A percentile compares a stretch with the other conserved stretches of the same genome.
These are phyloP conservation scores for Cercophora scortea DNA, from an alignment of 495 filamentous ascomycete species.

Conservation along the genomic window DNA sequence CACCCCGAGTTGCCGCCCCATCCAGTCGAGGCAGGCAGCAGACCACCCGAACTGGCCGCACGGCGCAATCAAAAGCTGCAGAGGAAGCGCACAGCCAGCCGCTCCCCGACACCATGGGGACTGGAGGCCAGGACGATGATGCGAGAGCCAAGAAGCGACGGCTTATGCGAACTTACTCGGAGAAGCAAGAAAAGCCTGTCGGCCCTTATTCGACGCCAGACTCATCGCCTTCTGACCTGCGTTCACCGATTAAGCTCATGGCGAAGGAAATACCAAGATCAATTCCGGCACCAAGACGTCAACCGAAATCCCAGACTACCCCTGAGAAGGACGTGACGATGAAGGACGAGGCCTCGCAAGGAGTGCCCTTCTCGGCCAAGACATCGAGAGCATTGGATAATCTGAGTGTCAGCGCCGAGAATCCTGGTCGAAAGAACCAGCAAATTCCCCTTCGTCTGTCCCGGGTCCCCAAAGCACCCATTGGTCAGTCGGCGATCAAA, in stretches of 20 bases:
- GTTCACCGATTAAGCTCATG: slow-evolving; percentile 1
- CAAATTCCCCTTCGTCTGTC: slow-evolving; percentile 34
- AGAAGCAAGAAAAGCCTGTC: slow-evolving; percentile 7
- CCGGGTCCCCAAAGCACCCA: slow-evolving; percentile 1
- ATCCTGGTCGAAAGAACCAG: slow-evolving; percentile 10
- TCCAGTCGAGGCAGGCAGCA: slow-evolving; percentile 1
- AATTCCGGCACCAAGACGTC: slow-evolving; percentile 1
- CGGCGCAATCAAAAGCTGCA: not conserved
- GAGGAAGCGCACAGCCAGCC: slow-evolving; percentile 22
- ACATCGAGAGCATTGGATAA: slow-evolving; percentile 17
- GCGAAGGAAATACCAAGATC: slow-evolving; percentile 9
- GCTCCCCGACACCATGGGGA: slow-evolving; percentile 4
- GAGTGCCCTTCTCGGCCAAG: slow-evolving; percentile 21
- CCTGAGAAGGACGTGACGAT: slow-evolving; percentile 19
- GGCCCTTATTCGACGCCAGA: slow-evolving; percentile 22
- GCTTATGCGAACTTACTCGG: slow-evolving; percentile 16
- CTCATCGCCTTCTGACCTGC: slow-evolving; percentile 13
- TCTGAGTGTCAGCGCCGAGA: slow-evolving; percentile 15
- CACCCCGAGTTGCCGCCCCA: slow-evolving; percentile 1
- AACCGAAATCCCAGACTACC: slow-evolving; percentile 5
- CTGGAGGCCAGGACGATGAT: slow-evolving; percentile 8
- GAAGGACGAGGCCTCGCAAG: slow-evolving; percentile 7
- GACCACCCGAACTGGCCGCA: slow-evolving; percentile 2
- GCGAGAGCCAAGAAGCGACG: slow-evolving; percentile 17
- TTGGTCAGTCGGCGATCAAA: slow-evolving; percentile 3